Conservation (phyloP, 2,329 filamentous ascomycete species). For the Penicillium sp. region DNA sequence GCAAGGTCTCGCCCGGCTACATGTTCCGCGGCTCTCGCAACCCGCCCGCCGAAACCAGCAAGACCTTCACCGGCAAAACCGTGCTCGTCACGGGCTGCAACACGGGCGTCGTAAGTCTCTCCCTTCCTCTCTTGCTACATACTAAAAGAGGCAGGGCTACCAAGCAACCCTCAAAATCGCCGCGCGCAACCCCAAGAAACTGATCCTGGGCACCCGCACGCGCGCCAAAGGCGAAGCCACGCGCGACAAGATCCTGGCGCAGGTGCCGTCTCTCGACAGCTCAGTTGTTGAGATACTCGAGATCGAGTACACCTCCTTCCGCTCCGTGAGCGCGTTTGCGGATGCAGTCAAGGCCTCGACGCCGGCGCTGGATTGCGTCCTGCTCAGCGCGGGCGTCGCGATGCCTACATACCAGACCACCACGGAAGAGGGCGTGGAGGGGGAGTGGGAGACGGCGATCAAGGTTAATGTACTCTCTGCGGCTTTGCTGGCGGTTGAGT, state of each 20-base stretch:
- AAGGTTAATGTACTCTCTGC: conserved; percentile 12
- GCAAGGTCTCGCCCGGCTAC: neutral
- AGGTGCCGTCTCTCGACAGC: neutral
- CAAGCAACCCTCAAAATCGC: conserved; percentile 11
- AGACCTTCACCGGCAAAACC: conserved; percentile 7
- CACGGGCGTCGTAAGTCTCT: conserved; percentile 2
- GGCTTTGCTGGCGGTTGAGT: conserved; percentile 8
- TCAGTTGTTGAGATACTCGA: conserved; percentile 2
- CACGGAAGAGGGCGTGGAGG: neutral
- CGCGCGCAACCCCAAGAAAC: conserved; percentile 3
- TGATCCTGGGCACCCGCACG: conserved; percentile 12
- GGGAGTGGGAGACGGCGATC: conserved; percentile 6
- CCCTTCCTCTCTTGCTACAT: neutral
- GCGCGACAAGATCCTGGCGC: conserved; percentile 1
- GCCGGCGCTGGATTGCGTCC: conserved; percentile 5
- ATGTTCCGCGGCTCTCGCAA: conserved; percentile 1
- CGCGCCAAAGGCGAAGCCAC: conserved; percentile 9
- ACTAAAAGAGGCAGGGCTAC: neutral
- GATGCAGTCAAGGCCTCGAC: conserved; percentile 8
- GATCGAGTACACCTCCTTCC: conserved; percentile 7
- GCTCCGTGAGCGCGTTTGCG: conserved; percentile 8
- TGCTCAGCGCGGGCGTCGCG: conserved; percentile 10
- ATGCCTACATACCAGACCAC: neutral
- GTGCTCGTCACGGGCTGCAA: conserved; percentile 11
- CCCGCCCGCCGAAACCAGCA: conserved; percentile 9